Base-by-base conservation (phyloP, 2,329 filamentous ascomycete species). In the Exophiala bonariae region DNA sequence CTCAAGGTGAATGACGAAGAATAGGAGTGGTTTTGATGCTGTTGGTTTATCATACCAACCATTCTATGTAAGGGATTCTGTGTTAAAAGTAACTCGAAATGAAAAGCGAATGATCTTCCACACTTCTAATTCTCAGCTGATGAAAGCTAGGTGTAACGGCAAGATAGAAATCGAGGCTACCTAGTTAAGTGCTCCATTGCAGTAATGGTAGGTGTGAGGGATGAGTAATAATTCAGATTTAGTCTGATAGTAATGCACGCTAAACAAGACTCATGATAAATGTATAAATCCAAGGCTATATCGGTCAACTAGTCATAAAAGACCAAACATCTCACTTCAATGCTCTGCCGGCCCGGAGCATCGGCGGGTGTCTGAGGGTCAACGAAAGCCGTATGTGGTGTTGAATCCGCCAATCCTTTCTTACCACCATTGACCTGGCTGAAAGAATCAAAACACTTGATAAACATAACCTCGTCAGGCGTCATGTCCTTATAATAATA, bases 401-500 rank as follows among this genome's bases (percentile, higher is more conserved):
- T 74, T 48, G 71, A 61, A 18, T 67, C 70, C 1, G 77, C 75
- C 2, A 78, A 57, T 3, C 74, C 74, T 14, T 67, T 51, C 49
- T 58, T 64, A 0, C 70, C 69, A 1, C 54, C 55, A 3, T 61
- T 61, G 50, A 61, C 60, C 2, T 64, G 64, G 33, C 68, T 68
- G 56, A 68, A 65, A 3, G 73, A 77, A 58, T 80, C 77, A 54
- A 78, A 79, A 58, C 77, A 80, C 71, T 80, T 80, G 52, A 80
- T 66, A 47, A 79, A 61, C 66, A 79, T 69, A 0, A 74, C 74
- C 60, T 80, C 76, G 2, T 75, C 71, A 0, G 74, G 75, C 16
- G 74, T 80, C 83, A 86, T 86, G 58, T 85, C 82, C 66, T 83
- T 85, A 61, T 79, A 69, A 56, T 86, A 87, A 58, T 78, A 85